phyloP scores from a whole-genome alignment of 2,329 filamentous ascomycete genomes.

The Cadophora sp. region DNA sequence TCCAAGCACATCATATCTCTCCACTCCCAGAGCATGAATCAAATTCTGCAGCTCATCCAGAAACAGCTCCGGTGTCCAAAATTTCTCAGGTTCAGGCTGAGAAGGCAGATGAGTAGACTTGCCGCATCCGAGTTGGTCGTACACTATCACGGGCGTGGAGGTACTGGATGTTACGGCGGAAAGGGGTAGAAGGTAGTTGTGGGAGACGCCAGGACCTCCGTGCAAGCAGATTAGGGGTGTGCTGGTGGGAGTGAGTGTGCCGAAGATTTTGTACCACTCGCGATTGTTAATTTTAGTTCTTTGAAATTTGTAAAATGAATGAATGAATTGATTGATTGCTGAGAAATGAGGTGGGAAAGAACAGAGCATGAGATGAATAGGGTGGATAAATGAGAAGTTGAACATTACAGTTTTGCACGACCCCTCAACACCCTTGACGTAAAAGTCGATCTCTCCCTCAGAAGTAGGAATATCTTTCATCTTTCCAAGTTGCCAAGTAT shows the following conservation, averaged over 20 bases:
- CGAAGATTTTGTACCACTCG: constrained; percentile 48
- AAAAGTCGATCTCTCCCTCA: constrained; percentile 27
- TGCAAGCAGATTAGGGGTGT: constrained; percentile 43
- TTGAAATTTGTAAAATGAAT: neutral
- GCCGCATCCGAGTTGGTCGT: constrained; percentile 61
- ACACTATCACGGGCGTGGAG: constrained; percentile 55
- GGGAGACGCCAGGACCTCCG: constrained; percentile 39
- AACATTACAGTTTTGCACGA: constrained; percentile 29
- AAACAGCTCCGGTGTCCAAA: constrained; percentile 58
- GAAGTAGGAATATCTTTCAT: constrained; percentile 8
- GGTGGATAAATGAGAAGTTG: neutral
- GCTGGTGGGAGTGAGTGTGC: constrained; percentile 41
- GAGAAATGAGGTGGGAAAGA: too few relatives aligned
- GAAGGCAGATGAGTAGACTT: constrained; percentile 55
- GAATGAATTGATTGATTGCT: too few relatives aligned
- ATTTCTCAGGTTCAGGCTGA: constrained; percentile 50
- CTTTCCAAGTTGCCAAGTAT: neutral
- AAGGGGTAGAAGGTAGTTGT: constrained; percentile 51
- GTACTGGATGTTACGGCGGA: constrained; percentile 46
- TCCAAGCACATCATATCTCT: constrained; percentile 52
- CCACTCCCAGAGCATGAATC: constrained; percentile 49
- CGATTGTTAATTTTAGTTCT: neutral
- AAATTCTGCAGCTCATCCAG: constrained; percentile 57
- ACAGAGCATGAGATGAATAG: neutral
- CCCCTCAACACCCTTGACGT: constrained; percentile 24